These are phyloP conservation scores for Meira nashicola DNA, from an alignment of 1,284 basidiomycete species.

Conservation along the genomic window DNA sequence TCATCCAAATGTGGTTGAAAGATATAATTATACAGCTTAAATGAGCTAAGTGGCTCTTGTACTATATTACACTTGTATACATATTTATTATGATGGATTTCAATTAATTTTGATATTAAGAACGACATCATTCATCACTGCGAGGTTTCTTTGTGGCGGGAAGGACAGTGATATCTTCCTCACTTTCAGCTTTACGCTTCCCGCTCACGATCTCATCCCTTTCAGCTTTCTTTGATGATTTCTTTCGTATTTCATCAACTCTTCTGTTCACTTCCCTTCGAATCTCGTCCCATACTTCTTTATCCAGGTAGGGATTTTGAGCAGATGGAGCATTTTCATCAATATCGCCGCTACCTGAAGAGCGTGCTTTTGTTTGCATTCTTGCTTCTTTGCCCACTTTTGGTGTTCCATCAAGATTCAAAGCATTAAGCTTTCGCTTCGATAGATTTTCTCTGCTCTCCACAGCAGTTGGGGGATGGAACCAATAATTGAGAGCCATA, in stretches of 20 bases:
- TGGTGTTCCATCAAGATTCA: background rate
- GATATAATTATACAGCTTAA: background rate
- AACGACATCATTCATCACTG: background rate
- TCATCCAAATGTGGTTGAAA: conserved; percentile 20
- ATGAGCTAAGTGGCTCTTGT: background rate
- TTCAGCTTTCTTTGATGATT: conserved; percentile 1
- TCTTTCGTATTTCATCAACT: conserved; percentile 8
- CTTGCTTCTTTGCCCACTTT: conserved; percentile 7
- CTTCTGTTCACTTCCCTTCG: conserved; percentile 2
- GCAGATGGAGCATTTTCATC: conserved; percentile 15
- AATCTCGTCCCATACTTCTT: conserved; percentile 41
- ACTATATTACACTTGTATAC: background rate
- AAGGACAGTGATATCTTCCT: background rate
- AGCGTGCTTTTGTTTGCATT: conserved; percentile 10
- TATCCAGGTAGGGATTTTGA: conserved; percentile 33
- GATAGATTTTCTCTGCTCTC: conserved; percentile 2
- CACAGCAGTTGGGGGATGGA: conserved; percentile 41
- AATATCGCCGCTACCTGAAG: conserved; percentile 19
- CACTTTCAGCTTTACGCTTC: background rate
- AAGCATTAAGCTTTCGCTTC: conserved; percentile 10
- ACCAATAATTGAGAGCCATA: conserved; percentile 52
- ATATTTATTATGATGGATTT: background rate
- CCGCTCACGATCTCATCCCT: background rate
- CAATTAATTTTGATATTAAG: background rate
- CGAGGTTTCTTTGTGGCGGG: background rate